Conservation (phyloP, 192 early-diverging fungal genomes). For the Rhizophagus clarus region DNA sequence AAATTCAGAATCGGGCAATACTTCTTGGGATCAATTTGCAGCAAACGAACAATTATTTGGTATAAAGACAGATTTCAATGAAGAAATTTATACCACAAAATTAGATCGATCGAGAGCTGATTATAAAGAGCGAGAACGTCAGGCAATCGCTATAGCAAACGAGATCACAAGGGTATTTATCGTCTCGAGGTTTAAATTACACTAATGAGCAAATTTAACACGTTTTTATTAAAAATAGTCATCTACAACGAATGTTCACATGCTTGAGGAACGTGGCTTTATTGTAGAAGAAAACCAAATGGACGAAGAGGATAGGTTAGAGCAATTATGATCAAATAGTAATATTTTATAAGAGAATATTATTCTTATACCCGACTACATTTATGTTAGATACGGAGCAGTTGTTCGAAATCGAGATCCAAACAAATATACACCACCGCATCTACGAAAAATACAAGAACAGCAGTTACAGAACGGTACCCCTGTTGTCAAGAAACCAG, state of each 20-base stretch:
- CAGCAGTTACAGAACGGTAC: conserved; percentile 35
- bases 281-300: conserved; percentile 61
- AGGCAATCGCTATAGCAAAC: conserved; percentile 83
- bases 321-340: neutral
- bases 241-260: conserved; percentile 75
- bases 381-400: conserved; percentile 60
- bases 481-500: neutral
- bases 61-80: conserved; percentile 92
- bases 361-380: neutral
- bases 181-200: too few relatives aligned
- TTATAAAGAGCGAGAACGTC: conserved; percentile 84
- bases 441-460: conserved; percentile 59
- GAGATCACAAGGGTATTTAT: conserved; percentile 81
- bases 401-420: conserved; percentile 68
- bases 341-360: neutral
- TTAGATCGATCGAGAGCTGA: conserved; percentile 83
- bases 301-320: conserved; percentile 87
- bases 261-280: conserved; percentile 87
- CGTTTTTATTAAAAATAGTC: conserved; percentile 40
- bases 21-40: conserved; percentile 95
- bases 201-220: too few relatives aligned
- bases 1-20: conserved; percentile 32
- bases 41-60: conserved; percentile 94
- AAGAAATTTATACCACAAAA: conserved; percentile 94
- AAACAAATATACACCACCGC: conserved; percentile 89